Evolutionary conservation across 257 asterid genomes (phyloP), one percentile per base, ranked within the genome.

Genomic region (Nemophila menziesii): DNA sequence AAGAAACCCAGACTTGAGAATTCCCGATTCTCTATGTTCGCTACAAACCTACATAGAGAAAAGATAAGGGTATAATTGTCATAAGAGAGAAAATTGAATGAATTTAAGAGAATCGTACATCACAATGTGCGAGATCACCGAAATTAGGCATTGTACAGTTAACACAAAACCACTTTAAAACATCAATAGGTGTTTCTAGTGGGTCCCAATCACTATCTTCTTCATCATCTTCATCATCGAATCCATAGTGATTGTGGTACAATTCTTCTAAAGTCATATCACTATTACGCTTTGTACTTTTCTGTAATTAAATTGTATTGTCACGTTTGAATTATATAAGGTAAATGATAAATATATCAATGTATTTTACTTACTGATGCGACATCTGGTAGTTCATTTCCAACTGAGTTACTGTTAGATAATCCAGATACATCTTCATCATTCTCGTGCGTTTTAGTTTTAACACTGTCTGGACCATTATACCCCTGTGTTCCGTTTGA

Each of bases 11-110:
- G 54, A 78, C 68, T 60, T 70, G n/a, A 85, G 71, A 49, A 90
- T 81, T 45, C 94, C 98, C 50, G 98, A 90, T 56, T 64, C 75
- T 63, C 79, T 81, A 65, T 81, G 92, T 55, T 90, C 98, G 44
- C 85, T 86, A 43, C 99, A 90, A 19, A 76, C 56, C 96, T 90
- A 67, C 62, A 56, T 9, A 61, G 22, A 61, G 34, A 11, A 44
- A 23, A 13, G 22, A 14, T 39, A 6, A 22, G 22, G 6, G 10
- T 43, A 4, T 39, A 44, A 14, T 21, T 21, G 19, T 11, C 36
- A 36, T 3, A n/a, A 13, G 8, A 39, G 34, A 17, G 38, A 20
- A 19, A 3, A 44, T 10, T 21, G 39, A 37, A 59, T 13, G 5
- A 23, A 3, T 19, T 20, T 11, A 44, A 16, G 14, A 18, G 16